A percentile compares a stretch with the other conserved stretches of the same genome.
Evolutionary conservation across 106 monocot genomes (phyloP).

Genomic region (Phalaenopsis equestris): DNA sequence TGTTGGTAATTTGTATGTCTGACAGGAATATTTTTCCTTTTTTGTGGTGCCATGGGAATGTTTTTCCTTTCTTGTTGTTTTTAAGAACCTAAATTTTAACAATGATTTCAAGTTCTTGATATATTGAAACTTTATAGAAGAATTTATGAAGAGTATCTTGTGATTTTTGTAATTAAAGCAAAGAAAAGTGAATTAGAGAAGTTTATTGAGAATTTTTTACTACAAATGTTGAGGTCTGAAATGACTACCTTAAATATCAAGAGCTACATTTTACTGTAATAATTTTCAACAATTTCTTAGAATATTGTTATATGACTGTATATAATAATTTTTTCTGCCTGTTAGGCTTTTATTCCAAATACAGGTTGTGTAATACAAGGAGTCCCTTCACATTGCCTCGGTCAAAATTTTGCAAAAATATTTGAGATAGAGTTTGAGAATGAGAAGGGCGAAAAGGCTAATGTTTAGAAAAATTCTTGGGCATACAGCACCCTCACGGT

Average conservation of each 20-base stretch:
- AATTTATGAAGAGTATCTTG: slow-evolving; percentile 87
- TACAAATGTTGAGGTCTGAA: slow-evolving; percentile 86
- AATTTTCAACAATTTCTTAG: neutral
- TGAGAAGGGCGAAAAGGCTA: slow-evolving; percentile 77
- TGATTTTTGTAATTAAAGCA: slow-evolving; percentile 83
- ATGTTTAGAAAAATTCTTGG: slow-evolving; percentile 99
- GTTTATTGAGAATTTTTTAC: slow-evolving; percentile 93
- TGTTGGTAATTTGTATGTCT: too few species aligned
- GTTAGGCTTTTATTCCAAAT: slow-evolving; percentile 83
- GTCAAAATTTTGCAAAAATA: slow-evolving; percentile 99
- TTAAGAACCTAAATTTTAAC: neutral
- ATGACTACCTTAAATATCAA: neutral
- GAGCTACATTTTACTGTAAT: neutral
- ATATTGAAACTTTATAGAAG: slow-evolving; percentile 87
- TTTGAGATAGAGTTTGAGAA: slow-evolving; percentile 93
- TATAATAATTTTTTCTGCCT: neutral
- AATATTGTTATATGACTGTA: neutral
- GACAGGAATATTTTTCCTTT: too few species aligned
- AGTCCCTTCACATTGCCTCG: slow-evolving; percentile 96
- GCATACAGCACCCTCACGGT: slow-evolving; percentile 94
- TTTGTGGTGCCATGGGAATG: too few species aligned
- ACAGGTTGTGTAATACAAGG: slow-evolving; percentile 97
- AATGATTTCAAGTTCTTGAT: slow-evolving; percentile 64
- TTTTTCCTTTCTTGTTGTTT: too few species aligned
- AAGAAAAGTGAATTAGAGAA: slow-evolving; percentile 91